Conservation (phyloP, 257 asterid genomes). For the Dorcoceras hygrometricum region DNA sequence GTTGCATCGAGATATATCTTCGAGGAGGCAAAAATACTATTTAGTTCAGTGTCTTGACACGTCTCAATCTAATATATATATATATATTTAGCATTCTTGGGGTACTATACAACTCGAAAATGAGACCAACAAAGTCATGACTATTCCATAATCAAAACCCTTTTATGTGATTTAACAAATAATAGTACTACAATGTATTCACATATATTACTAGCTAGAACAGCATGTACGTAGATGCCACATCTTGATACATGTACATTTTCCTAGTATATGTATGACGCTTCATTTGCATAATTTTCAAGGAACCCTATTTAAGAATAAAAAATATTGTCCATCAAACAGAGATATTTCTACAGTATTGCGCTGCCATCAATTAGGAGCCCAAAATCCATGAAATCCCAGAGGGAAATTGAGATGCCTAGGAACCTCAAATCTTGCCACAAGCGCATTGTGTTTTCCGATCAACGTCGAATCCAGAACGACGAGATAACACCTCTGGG, state of each 20-base stretch:
- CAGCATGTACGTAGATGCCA: neutral
- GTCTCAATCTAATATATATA: no score
- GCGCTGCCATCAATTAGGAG: conserved; percentile 23
- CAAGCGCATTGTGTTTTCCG: conserved; percentile 56
- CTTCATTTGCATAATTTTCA: neutral
- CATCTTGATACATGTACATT: neutral
- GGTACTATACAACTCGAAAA: no score
- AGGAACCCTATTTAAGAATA: neutral
- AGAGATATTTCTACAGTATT: neutral
- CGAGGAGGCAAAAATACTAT: no score
- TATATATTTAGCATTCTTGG: no score
- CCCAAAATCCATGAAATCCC: conserved; percentile 96
- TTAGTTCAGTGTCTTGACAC: no score
- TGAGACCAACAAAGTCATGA: no score
- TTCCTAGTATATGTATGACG: neutral
- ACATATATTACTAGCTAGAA: neutral
- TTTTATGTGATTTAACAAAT: no score
- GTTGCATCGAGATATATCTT: no score
- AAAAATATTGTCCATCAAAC: no score
- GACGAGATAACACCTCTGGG: conserved; percentile 76
- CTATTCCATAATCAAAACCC: no score
- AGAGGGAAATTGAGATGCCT: conserved; percentile 77
- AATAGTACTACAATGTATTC: neutral
- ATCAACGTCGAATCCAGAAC: conserved; percentile 61
- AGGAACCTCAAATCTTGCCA: conserved; percentile 87